Base-by-base conservation (phyloP, 768 basidiomycete genomes). In the Calocybe cyanea region DNA sequence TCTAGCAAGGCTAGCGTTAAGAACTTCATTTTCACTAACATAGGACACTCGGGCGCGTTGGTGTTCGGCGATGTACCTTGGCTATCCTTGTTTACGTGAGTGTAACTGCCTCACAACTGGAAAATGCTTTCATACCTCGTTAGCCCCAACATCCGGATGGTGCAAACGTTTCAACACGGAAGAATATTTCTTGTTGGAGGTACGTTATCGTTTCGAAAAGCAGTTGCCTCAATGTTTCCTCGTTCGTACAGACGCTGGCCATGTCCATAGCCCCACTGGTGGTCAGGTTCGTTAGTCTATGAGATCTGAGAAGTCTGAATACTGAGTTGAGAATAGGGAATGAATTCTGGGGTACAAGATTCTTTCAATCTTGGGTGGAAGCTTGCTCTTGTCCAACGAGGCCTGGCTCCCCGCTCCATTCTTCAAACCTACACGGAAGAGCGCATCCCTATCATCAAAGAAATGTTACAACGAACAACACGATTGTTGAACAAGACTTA, bases 131-230 rank as follows among this genome's bases (percentile, higher is more conserved):
- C 10, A 6, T 40, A 71, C 76, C 21, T 32, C 31, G 8, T n/a
- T n/a, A 32, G 31, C 31, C 67, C 75, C 1, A 76, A 76, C 53
- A 67, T 77, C 21, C 64, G 77, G 8, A 73, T 77, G 72, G 70
- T 68, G 0, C 53, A 76, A 34, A 64, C 56, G 17, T 71, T 77
- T 50, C 52, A 60, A 14, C 46, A 53, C 4, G 74, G 73, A 1
- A 63, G 73, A n/a, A 71, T 70, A 9, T 78, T 77, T 48, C 39
- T 78, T 13, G 69, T 60, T 20, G 78, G 77, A 53, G 78, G 77
- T 73, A 38, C 2, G 63, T 38, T 18, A n/a, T n/a, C n/a, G n/a
- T n/a, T 5, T n/a, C 33, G 10, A 31, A 41, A 4, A 17, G 9
- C 10, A 31, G 6, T 4, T 8, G 40, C 10, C 5, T n/a, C 13